Evolutionary conservation across 164 flowering plant species (phyloP), one percentile per base, ranked within the genome.

Genomic region (Stephania japonica): DNA sequence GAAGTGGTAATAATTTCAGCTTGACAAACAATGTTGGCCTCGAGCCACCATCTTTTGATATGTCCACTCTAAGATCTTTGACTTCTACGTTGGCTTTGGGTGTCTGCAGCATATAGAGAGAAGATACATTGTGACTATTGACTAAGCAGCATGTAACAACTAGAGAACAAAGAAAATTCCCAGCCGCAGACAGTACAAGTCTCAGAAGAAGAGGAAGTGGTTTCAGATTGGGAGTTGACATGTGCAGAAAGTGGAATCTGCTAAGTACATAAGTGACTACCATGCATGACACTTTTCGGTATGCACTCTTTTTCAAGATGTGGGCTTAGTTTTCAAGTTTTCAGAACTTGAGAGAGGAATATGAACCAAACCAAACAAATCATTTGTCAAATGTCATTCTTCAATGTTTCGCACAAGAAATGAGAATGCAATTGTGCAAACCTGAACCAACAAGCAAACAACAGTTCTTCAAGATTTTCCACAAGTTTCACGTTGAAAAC

Each of bases 31-130:
- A 74, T 74, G 81, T 83, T 19, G 93, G 81, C 80, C 80, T 81
- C 25, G 99, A 78, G 73, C 89, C 88, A 73, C 93, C 94, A 82
- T 86, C 91, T 85, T 89, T 96, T 42, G 88, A 88, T 80, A 93
- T 83, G 75, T 96, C 98, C 75, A 93, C 80, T 68, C 72, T 84
- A 81, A 93, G 76, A 73, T 90, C 97, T 84, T 92, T 96, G 71
- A 92, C 80, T 77, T 96, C 98, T 73, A 87, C 65, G 71, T 83
- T 82, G 77, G 86, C 91, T 80, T 90, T 90, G n/a, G 92, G 90
- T 19, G 88, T 86, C 99, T 94, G 89, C 83, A 83, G 73, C 27
- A 68, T 72, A 38, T 12, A 68, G 24, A 69, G 23, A 70, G 2
- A 42, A 7, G 24, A 56, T 10, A 65, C 32, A 24, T 38, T 71